Base-by-base conservation (phyloP, 2,329 filamentous ascomycete genomes). In the Iodosphaeria phyllophila region DNA sequence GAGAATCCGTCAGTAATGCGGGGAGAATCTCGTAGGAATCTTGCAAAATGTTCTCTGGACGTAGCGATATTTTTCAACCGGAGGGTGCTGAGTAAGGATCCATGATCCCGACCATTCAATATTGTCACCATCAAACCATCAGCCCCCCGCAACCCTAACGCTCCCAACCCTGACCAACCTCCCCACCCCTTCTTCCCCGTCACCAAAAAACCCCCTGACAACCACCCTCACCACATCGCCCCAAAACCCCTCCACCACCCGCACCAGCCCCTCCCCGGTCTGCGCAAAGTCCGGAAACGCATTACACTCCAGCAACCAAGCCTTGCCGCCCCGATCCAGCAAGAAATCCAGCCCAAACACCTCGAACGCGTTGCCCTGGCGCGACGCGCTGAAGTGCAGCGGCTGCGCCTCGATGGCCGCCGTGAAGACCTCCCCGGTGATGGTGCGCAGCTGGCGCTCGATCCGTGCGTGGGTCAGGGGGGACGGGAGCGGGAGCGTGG, bases 261-360 rank as follows among this genome's bases (percentile, higher is more conserved):
- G 64, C 42, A 62, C 68, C 34, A 92, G 50, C 28, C 77, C 74
- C 6, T 63, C 61, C 1, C 89, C 89, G 10, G 83, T 92, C 64
- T 95, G 86, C 42, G 66, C 72, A 43, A 95, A 95, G 52, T 98
- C 89, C 7, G 89, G 89, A 50, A 92, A 98, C 1, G 86, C 80
- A 54, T 98, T 98, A 16, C 92, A 67, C 54, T 98, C 89, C 28
- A 98, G 54, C 40, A 98, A 46, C 70, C 73, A 93, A 4, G 70
- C 65, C 4, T 41, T 58, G 0, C 69, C 73, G 6, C 46, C 40
- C 1, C 44, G 59, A 40, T 83, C 79, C 7, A 93, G 72, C 40
- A 98, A 48, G 43, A 89, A 98, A 46, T 98, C 89, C 20, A 95
- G 49, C 0, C 89, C 89, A 45, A 78, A 98, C 6, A 91, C 57